Evolutionary conservation across 805 yeast species (phyloP), one percentile per base, ranked within the genome.

Genomic region (Teunomyces stri): DNA sequence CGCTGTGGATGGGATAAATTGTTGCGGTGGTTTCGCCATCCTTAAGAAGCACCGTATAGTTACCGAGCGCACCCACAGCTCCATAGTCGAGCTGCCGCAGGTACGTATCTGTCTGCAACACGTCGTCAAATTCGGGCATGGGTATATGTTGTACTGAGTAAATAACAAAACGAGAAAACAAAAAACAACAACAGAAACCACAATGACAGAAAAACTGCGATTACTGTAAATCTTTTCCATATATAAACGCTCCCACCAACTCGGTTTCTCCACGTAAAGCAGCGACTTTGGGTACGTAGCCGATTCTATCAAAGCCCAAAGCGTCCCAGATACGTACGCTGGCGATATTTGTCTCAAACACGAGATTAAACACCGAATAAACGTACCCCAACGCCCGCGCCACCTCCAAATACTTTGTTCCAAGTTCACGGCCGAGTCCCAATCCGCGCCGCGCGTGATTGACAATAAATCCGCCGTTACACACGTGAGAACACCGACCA

Each of bases 21-120:
- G 97, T 91, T 1, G 97, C 97, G 0, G 91, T 82, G 1, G 97
- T 90, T 54, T 88, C 94, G 13, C 92, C 89, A 64, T 91, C 97
- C 59, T 87, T 85, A 22, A 90, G 72, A 10, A 89, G 68, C 2
- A 89, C 88, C 1, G 96, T 88, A 56, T 84, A 82, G 5, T 94
- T 81, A 44, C 78, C 82, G 28, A 82, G 75, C 15, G 57, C 61
- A 18, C 68, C 57, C 33, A 59, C 64, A 1, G 70, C 61, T 39
- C 55, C 59, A 56, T 67, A 72, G 31, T 66, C 76, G 43, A 65
- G 63, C 56, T 64, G 78, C 6, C 70, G 75, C 54, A 78, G 61
- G 60, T 64, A 75, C 51, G 71, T 73, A 9, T 76, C 71, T 11
- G 77, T 70, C 52, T 79, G 81, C 37, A 72, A 60, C 30, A 72